Evolutionary conservation across 352 stramenopile genomes (phyloP).

Genomic region (Pythium plurisporium): DNA sequence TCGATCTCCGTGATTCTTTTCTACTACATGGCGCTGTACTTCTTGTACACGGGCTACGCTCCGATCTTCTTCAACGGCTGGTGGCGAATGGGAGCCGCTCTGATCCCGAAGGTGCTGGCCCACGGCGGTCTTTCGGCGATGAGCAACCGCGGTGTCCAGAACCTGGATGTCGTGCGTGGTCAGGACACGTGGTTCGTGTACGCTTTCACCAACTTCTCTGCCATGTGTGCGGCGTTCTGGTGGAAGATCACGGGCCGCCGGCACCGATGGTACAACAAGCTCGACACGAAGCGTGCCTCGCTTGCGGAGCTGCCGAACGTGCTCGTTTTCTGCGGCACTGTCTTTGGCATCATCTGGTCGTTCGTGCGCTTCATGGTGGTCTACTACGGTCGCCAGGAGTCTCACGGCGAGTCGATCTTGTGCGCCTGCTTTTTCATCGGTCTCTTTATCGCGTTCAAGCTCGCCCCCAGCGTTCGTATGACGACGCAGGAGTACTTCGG

Average conservation of each 20-base stretch:
- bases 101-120: constrained; percentile 77
- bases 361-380: constrained; percentile 76
- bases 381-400: constrained; percentile 71
- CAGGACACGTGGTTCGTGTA: constrained; percentile 91
- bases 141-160: constrained; percentile 82
- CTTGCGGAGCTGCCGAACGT: constrained; percentile 88
- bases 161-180: constrained; percentile 85
- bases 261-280: constrained; percentile 84
- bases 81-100: constrained; percentile 81
- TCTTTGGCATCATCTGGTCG: constrained; percentile 61
- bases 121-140: constrained; percentile 80
- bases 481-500: constrained; percentile 88
- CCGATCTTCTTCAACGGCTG: constrained; percentile 81
- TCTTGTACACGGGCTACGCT: constrained; percentile 76
- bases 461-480: constrained; percentile 77
- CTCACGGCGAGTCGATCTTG: constrained; percentile 66
- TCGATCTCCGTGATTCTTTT: constrained; percentile 84
- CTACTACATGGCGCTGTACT: constrained; percentile 81
- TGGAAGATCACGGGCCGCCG: constrained; percentile 78
- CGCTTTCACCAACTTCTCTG: constrained; percentile 84
- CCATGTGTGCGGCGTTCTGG: constrained; percentile 78
- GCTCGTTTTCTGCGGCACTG: constrained; percentile 81
- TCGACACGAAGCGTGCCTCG: constrained; percentile 83
- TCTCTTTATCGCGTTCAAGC: constrained; percentile 74
- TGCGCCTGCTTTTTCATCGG: constrained; percentile 79